Evolutionary conservation across 129 eudicot species (phyloP).

Genomic region (Flaveria bidentis): DNA sequence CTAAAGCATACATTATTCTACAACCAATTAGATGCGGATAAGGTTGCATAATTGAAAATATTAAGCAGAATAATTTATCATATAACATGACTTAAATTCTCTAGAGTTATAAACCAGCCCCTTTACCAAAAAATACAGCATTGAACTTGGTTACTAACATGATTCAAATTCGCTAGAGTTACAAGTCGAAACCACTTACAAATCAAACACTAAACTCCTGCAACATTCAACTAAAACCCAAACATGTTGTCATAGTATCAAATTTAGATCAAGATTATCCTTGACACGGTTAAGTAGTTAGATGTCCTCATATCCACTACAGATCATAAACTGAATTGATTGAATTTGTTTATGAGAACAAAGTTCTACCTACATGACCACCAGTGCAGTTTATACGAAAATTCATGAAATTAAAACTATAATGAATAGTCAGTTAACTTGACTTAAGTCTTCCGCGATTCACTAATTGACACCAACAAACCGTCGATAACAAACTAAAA

Average conservation of each 20-base stretch:
- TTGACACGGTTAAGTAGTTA: slow-evolving; percentile 5
- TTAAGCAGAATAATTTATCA: background rate
- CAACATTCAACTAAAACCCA: slow-evolving; percentile 26
- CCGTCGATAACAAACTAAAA: slow-evolving; percentile 4
- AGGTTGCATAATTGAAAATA: background rate
- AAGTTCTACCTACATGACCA: no score
- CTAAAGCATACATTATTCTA: background rate
- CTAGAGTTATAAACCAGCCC: background rate
- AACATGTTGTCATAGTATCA: background rate
- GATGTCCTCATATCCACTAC: slow-evolving; percentile 14
- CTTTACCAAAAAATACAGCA: slow-evolving; percentile 1
- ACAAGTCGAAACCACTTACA: background rate
- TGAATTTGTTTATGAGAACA: background rate
- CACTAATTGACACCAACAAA: background rate
- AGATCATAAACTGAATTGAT: background rate
- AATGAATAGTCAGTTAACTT: background rate
- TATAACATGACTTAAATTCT: background rate
- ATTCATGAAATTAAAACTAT: background rate
- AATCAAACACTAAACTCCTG: slow-evolving; percentile 13
- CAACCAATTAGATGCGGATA: background rate
- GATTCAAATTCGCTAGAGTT: slow-evolving; percentile 10
- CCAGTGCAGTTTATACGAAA: background rate
- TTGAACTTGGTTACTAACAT: background rate
- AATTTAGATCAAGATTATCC: background rate
- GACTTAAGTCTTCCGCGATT: background rate